phyloP scores from a whole-genome alignment of 805 yeast genomes.

The Blastobotrys americana region DNA sequence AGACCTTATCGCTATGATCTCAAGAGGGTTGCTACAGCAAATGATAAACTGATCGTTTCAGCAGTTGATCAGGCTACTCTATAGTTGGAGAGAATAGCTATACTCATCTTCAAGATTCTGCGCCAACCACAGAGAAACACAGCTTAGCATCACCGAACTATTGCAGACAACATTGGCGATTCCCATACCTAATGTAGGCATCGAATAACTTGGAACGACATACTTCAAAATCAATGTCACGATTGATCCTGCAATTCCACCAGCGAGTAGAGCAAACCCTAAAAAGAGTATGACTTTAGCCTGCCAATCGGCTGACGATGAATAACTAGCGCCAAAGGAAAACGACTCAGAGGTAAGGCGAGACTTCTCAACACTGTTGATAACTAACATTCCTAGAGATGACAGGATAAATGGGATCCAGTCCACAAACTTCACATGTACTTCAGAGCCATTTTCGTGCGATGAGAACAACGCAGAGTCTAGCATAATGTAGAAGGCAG shows the following conservation, averaged over 20 bases:
- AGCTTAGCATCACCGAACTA: constrained; percentile 75
- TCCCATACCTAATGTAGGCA: constrained; percentile 95
- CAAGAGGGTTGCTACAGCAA: no score
- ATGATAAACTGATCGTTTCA: background rate
- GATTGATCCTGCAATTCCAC: constrained; percentile 88
- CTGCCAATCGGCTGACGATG: constrained; percentile 68
- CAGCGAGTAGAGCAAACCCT: constrained; percentile 89
- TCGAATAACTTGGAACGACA: constrained; percentile 63
- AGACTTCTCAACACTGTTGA: constrained; percentile 64
- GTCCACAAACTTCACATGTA: constrained; percentile 86
- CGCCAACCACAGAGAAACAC: constrained; percentile 84
- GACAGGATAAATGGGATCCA: constrained; percentile 94
- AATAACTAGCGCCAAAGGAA: constrained; percentile 31
- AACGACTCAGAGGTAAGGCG: constrained; percentile 39
- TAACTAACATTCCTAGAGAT: constrained; percentile 78
- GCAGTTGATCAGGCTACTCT: no score
- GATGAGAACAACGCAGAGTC: constrained; percentile 85
- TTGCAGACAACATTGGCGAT: constrained; percentile 78
- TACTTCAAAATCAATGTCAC: constrained; percentile 83
- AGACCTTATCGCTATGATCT: no score
- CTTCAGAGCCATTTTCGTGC: constrained; percentile 74
- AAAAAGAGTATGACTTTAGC: constrained; percentile 83
- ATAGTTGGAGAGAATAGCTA: constrained; percentile 80
- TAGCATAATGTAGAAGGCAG: constrained; percentile 79
- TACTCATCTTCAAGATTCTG: constrained; percentile 96